Percentiles rank a stretch among this genome's conserved stretches.
These are phyloP conservation scores for Ceriops tagal DNA, from an alignment of 345 rosid genomes.

Conservation along the genomic window DNA sequence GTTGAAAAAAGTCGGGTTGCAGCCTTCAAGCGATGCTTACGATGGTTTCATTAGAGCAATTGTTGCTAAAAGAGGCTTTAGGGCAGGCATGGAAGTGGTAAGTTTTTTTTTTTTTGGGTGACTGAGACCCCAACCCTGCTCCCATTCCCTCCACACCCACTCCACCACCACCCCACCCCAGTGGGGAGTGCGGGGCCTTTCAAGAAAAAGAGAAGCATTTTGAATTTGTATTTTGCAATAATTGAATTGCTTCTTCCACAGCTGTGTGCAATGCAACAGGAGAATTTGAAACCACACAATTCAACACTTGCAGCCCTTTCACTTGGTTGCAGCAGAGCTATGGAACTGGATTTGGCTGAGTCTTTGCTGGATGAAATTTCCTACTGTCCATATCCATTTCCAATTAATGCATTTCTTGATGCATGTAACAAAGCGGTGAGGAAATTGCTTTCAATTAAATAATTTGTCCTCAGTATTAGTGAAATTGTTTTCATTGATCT, in stretches of 20 bases:
- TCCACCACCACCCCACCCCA: neutral
- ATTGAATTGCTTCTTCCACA: constrained; percentile 27
- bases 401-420: constrained; percentile 58
- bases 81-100: constrained; percentile 61
- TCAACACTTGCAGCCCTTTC: constrained; percentile 67
- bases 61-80: constrained; percentile 41
- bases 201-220: neutral
- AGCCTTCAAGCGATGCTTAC: constrained; percentile 55
- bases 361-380: constrained; percentile 56
- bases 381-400: constrained; percentile 37
- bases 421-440: constrained; percentile 69
- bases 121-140: neutral
- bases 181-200: too few relatives aligned
- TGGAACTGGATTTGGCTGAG: constrained; percentile 81
- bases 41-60: constrained; percentile 66
- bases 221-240: neutral
- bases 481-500: neutral
- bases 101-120: constrained; percentile 10
- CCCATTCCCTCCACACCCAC: neutral
- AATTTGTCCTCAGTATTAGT: neutral
- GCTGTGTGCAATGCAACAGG: constrained; percentile 63
- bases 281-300: constrained; percentile 57
- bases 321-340: constrained; percentile 51
- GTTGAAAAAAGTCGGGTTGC: constrained; percentile 80
- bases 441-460: constrained; percentile 12